Evolutionary conservation across 164 flowering plant species (phyloP).

Genomic region (Sedum album): DNA sequence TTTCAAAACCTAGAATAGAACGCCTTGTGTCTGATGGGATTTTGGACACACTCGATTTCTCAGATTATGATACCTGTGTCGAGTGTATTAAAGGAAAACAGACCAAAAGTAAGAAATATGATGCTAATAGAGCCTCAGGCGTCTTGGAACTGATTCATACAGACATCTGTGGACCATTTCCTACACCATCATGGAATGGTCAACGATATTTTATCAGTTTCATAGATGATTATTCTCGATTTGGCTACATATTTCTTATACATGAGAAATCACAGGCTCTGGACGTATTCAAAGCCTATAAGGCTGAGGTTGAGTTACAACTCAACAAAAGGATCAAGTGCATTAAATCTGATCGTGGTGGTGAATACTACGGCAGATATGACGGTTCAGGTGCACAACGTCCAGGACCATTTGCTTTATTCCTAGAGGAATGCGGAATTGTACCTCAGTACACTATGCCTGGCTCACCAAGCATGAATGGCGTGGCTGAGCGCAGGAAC

Average conservation of each 20-base stretch:
- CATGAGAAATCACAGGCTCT: slow-evolving; percentile 6
- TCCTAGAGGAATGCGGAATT: slow-evolving; percentile 2
- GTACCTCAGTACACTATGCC: neutral
- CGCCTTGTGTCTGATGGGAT: too few relatives aligned
- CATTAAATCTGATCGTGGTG: slow-evolving; percentile 3
- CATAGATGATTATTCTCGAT: too few relatives aligned
- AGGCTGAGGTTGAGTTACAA: slow-evolving; percentile 8
- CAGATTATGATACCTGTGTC: too few relatives aligned
- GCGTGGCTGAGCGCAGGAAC: neutral
- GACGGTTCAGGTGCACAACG: neutral
- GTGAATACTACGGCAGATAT: slow-evolving; percentile 1
- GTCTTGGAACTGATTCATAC: too few relatives aligned
- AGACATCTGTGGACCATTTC: too few relatives aligned
- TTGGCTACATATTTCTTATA: neutral
- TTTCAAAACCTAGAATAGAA: too few relatives aligned
- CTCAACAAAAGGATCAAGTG: neutral
- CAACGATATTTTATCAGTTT: too few relatives aligned
- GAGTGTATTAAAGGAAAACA: too few relatives aligned
- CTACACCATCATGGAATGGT: too few relatives aligned
- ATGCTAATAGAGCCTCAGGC: too few relatives aligned
- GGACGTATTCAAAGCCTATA: neutral
- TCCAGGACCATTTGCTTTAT: slow-evolving; percentile 3
- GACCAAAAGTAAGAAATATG: too few relatives aligned
- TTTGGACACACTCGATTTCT: too few relatives aligned
- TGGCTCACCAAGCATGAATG: neutral